phyloP scores from a whole-genome alignment of 176 grass and related monocot species.

The Luzula sylvatica region DNA sequence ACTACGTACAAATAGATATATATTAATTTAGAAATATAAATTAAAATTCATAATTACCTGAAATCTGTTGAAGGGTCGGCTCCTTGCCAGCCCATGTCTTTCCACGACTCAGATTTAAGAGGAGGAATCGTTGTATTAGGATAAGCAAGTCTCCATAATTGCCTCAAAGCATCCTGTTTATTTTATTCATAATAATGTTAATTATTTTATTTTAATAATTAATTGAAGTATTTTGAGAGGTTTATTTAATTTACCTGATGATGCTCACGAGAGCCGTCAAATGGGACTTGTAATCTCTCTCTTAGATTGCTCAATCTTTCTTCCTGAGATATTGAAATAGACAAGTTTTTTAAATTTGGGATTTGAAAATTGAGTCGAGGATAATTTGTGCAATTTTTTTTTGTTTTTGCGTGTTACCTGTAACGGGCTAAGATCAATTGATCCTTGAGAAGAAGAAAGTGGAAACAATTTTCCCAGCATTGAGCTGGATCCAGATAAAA shows the following conservation, averaged over 20 bases:
- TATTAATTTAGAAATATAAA: not conserved
- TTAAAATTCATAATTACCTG: constrained; percentile 54
- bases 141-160: constrained; percentile 81
- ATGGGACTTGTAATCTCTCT: constrained; percentile 64
- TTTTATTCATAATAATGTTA: constrained; percentile 4
- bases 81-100: constrained; percentile 99
- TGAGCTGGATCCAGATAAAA: constrained; percentile 48
- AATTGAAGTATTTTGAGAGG: not conserved
- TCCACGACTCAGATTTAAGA: constrained; percentile 94
- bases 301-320: constrained; percentile 61
- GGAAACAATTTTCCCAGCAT: constrained; percentile 67
- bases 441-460: constrained; percentile 32
- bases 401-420: constrained; percentile 45
- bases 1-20: not conserved
- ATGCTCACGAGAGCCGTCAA: constrained; percentile 63
- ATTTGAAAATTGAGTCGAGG: not conserved
- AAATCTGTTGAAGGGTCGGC: constrained; percentile 93
- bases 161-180: constrained; percentile 69
- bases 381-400: not conserved
- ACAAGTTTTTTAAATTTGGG: not conserved
- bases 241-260: constrained; percentile 55
- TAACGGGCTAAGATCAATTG: constrained; percentile 54
- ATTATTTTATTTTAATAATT: too few relatives aligned
- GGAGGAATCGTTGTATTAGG: constrained; percentile 54
- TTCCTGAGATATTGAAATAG: constrained; percentile 45